phyloP scores from a whole-genome alignment of 2,329 filamentous ascomycete species.

The Fusarium tricinctum region DNA sequence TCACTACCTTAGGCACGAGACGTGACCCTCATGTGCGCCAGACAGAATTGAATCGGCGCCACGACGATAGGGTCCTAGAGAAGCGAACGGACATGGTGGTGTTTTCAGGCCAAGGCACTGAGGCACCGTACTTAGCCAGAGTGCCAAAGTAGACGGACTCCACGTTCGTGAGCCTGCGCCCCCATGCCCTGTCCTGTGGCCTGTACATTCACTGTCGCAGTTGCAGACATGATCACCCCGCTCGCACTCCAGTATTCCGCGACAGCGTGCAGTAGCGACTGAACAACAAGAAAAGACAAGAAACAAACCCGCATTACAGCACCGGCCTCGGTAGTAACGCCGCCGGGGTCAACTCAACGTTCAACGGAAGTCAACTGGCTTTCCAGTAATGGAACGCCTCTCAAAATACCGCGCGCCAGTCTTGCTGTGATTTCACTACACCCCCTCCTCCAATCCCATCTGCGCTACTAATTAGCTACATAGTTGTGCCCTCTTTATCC shows the following conservation, averaged over 20 bases:
- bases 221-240: conserved; percentile 34
- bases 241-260: conserved; percentile 39
- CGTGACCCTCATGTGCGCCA: conserved; percentile 49
- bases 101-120: conserved; percentile 35
- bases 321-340: conserved; percentile 42
- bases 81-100: conserved; percentile 39
- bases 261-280: conserved; percentile 38
- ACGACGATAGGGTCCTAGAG: conserved; percentile 42
- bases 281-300: conserved; percentile 38
- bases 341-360: conserved; percentile 49
- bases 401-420: conserved; percentile 42
- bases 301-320: conserved; percentile 26
- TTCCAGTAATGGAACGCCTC: conserved; percentile 41
- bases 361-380: conserved; percentile 44
- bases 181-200: conserved; percentile 34
- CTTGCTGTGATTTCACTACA: conserved; percentile 40
- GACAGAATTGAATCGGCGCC: conserved; percentile 45
- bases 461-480: conserved; percentile 46
- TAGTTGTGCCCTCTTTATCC: conserved; percentile 47
- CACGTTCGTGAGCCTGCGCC: conserved; percentile 38
- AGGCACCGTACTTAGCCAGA: conserved; percentile 16
- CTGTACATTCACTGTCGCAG: conserved; percentile 20
- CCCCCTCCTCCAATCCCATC: conserved; percentile 47
- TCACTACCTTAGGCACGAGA: conserved; percentile 44
- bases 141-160: conserved; percentile 31